Evolutionary conservation across 2,329 filamentous ascomycete species (phyloP).

Genomic region (Diaporthe citri): DNA sequence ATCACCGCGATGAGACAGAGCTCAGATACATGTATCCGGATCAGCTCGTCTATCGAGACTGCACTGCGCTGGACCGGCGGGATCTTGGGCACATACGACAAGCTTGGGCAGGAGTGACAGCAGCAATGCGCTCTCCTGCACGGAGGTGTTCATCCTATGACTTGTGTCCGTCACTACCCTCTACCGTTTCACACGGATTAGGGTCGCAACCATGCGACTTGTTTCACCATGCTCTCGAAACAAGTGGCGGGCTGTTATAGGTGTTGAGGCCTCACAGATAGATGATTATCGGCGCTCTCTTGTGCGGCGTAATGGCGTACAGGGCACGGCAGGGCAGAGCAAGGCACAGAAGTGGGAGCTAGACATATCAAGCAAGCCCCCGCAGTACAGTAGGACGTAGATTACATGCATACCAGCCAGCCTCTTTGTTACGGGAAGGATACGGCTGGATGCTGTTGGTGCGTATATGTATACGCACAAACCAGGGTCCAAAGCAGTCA

Average conservation of each 20-base stretch:
- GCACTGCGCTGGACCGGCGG: not conserved
- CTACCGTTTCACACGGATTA: slow-evolving; percentile 16
- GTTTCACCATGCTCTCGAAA: slow-evolving; percentile 27
- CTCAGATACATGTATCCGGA: not conserved
- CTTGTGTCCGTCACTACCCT: not conserved
- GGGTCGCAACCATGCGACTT: slow-evolving; percentile 6
- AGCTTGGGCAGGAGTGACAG: not conserved
- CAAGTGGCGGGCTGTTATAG: slow-evolving; percentile 23
- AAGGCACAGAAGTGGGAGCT: not conserved
- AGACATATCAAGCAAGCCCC: slow-evolving; percentile 37
- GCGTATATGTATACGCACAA: slow-evolving; percentile 9
- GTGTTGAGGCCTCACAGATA: slow-evolving; percentile 31
- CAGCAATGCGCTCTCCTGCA: not conserved
- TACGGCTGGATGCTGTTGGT: slow-evolving; percentile 15
- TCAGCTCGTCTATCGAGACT: slow-evolving; percentile 8
- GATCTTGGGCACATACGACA: not conserved
- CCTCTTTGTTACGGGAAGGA: slow-evolving; percentile 2
- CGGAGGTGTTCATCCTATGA: slow-evolving; percentile 20
- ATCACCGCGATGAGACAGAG: not conserved
- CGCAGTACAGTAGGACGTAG: not conserved
- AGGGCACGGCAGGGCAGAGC: not conserved
- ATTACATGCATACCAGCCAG: slow-evolving; percentile 2
- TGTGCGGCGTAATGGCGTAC: not conserved
- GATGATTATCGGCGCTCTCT: not conserved
- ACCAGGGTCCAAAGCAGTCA: not conserved